Conservation (phyloP, 148 eudicot species). For the Beta vulgaris region DNA sequence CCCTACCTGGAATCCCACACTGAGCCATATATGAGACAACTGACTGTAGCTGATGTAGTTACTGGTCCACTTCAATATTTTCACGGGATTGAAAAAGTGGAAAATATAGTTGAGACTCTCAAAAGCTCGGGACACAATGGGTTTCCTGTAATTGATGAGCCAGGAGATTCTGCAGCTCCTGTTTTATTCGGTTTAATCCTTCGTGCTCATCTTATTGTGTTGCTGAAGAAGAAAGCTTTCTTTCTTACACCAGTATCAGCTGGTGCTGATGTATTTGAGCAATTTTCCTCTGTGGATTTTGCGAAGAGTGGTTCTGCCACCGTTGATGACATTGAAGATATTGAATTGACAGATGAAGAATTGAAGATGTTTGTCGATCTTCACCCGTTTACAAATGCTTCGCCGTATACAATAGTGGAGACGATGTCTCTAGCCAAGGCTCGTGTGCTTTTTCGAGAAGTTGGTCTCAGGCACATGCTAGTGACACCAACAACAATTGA, state of each 20-base stretch:
- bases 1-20: constrained; percentile 81
- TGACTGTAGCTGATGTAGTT: constrained; percentile 72
- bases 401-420: constrained; percentile 89
- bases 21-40: constrained; percentile 95
- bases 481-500: constrained; percentile 64
- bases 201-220: constrained; percentile 67
- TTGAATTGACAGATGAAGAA: constrained; percentile 65
- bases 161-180: constrained; percentile 49
- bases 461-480: constrained; percentile 86
- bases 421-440: constrained; percentile 97
- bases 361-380: constrained; percentile 91
- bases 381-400: constrained; percentile 78
- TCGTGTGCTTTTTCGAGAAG: constrained; percentile 75
- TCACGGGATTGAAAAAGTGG: constrained; percentile 77
- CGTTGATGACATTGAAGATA: constrained; percentile 54
- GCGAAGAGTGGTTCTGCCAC: constrained; percentile 67
- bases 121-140: constrained; percentile 69
- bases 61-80: constrained; percentile 76
- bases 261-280: constrained; percentile 40
- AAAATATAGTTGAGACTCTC: constrained; percentile 63
- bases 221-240: constrained; percentile 75
- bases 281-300: constrained; percentile 70
- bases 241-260: constrained; percentile 36
- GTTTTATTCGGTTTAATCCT: constrained; percentile 69
- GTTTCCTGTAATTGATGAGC: constrained; percentile 83